Percentiles rank a stretch among this genome's conserved stretches.
Conservation (phyloP, 495 filamentous ascomycete genomes). For the Aspergillus cristatus region DNA sequence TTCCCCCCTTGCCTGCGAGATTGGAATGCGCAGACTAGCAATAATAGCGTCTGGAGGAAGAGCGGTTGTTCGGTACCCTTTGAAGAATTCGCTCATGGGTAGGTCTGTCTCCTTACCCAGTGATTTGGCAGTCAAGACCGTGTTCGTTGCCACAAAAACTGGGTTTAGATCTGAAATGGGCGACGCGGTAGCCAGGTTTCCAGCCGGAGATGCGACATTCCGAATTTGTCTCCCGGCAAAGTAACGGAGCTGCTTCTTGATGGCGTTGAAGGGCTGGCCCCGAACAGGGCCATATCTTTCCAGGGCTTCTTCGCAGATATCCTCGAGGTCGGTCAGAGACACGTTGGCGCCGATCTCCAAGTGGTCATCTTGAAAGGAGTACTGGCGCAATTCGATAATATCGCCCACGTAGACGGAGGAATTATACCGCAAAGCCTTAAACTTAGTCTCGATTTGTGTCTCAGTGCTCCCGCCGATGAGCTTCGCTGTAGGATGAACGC, state of each 20-base stretch:
- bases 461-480: conserved; percentile 94
- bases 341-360: conserved; percentile 89
- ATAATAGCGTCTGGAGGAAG: conserved; percentile 77
- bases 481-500: conserved; percentile 74
- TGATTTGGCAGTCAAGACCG: conserved; percentile 66
- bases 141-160: conserved; percentile 82
- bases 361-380: conserved; percentile 70
- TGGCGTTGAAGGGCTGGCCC: conserved; percentile 61
- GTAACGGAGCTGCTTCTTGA: conserved; percentile 69
- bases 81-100: conserved; percentile 92
- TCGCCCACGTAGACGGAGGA: conserved; percentile 90
- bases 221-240: conserved; percentile 94
- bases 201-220: conserved; percentile 93
- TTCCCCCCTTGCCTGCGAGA: conserved; percentile 56
- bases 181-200: conserved; percentile 89
- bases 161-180: conserved; percentile 97
- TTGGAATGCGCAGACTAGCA: conserved; percentile 73
- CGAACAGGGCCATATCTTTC: no score
- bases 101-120: conserved; percentile 63
- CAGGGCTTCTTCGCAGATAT: conserved; percentile 26
- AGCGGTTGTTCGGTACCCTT: conserved; percentile 78
- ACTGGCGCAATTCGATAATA: conserved; percentile 74
- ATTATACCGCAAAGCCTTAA: conserved; percentile 87
- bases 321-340: conserved; percentile 73
- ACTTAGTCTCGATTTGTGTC: conserved; percentile 97